Evolutionary conservation across 1,284 basidiomycete genomes (phyloP).

Genomic region (Leccinum pachyderme): DNA sequence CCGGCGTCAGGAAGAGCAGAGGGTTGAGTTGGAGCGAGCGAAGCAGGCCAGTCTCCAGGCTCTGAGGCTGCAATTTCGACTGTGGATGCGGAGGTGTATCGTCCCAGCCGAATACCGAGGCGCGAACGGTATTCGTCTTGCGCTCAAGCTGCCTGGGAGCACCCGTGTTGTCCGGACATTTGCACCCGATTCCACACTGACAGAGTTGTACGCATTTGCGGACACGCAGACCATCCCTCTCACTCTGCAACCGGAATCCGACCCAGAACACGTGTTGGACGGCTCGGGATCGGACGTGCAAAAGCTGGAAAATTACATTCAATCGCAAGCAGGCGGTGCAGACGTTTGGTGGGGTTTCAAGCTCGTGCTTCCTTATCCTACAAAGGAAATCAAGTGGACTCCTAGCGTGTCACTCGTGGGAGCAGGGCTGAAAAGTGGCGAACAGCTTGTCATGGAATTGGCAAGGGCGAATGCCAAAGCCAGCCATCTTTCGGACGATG

Average conservation of each 20-base stretch:
- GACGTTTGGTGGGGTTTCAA: conserved; percentile 72
- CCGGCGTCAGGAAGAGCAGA: conserved; percentile 28
- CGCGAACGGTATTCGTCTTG: conserved; percentile 50
- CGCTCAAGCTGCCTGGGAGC: conserved; percentile 68
- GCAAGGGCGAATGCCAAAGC: conserved; percentile 20
- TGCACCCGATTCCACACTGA: conserved; percentile 48
- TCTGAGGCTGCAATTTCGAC: conserved; percentile 46
- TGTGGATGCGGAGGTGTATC: conserved; percentile 45
- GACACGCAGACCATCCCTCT: conserved; percentile 52
- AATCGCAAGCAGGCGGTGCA: conserved; percentile 24
- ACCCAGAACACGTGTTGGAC: conserved; percentile 44
- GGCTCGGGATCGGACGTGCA: conserved; percentile 35
- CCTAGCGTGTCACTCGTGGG: conserved; percentile 43
- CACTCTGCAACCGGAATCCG: conserved; percentile 36
- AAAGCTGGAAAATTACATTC: conserved; percentile 43
- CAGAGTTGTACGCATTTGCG: conserved; percentile 67
- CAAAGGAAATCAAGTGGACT: conserved; percentile 59
- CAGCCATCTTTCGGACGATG: conserved; percentile 41
- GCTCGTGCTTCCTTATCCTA: conserved; percentile 68
- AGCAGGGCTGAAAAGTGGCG: conserved; percentile 59
- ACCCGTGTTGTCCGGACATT: conserved; percentile 60
- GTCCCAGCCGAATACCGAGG: conserved; percentile 37
- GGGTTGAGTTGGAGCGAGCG: conserved; percentile 32
- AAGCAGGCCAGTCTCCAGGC: conserved; percentile 32
- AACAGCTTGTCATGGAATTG: conserved; percentile 71